Conservation (phyloP, 2,329 filamentous ascomycete species). For the Aspergillus puulaauensis region DNA sequence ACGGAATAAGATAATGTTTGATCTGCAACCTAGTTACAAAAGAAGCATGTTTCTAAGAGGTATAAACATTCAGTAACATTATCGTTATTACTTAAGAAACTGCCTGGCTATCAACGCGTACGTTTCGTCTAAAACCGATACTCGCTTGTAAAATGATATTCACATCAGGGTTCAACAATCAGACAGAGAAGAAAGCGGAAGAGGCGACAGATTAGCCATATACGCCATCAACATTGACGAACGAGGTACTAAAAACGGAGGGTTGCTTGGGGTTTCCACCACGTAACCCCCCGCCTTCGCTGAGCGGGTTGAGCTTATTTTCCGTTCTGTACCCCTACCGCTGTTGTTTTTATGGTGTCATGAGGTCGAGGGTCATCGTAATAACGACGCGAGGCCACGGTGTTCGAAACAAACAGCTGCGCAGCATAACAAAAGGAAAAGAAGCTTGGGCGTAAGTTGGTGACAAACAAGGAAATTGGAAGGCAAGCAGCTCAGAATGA, state of each 20-base stretch:
- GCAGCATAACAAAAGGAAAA: slow-evolving; percentile 7
- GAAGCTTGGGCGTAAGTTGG: slow-evolving; percentile 21
- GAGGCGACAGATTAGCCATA: not conserved
- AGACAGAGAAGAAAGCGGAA: slow-evolving; percentile 4
- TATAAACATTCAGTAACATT: slow-evolving; percentile 11
- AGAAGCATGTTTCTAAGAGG: not conserved
- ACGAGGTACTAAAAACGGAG: not conserved
- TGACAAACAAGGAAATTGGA: slow-evolving; percentile 20
- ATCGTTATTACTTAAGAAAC: slow-evolving; percentile 16
- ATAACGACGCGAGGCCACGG: slow-evolving; percentile 8
- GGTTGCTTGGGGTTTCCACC: not conserved
- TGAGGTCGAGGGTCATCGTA: slow-evolving; percentile 16
- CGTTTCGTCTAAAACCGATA: slow-evolving; percentile 16
- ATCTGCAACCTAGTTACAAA: not conserved
- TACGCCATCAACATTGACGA: not conserved
- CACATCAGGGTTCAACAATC: slow-evolving; percentile 7
- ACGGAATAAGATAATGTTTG: not conserved
- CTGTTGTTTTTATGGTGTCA: slow-evolving; percentile 20
- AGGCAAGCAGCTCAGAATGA: slow-evolving; percentile 26
- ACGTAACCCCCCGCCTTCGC: not conserved
- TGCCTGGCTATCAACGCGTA: slow-evolving; percentile 17
- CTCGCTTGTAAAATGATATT: slow-evolving; percentile 10
- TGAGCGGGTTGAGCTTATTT: not conserved
- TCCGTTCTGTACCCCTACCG: slow-evolving; percentile 7
- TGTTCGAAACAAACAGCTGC: slow-evolving; percentile 1